Evolutionary conservation across 257 asterid species (phyloP).

Genomic region (Nicotiana paniculata): DNA sequence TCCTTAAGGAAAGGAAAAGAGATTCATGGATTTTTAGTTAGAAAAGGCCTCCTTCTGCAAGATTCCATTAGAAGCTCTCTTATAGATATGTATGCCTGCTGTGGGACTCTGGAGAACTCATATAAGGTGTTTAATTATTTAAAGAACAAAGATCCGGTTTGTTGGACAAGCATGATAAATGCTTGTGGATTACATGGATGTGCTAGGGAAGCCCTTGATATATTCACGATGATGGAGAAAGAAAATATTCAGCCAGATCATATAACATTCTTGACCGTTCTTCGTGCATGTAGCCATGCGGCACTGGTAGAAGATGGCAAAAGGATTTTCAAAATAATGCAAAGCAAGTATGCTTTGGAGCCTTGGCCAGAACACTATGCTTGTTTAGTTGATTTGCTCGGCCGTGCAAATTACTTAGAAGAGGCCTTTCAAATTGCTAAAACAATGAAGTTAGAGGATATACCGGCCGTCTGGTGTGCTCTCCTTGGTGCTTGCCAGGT

Average conservation of each 20-base stretch:
- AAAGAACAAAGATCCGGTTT: slow-evolving; percentile 35
- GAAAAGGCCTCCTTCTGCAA: slow-evolving; percentile 38
- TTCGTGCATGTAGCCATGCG: slow-evolving; percentile 82
- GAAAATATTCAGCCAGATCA: slow-evolving; percentile 52
- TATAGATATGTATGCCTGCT: slow-evolving; percentile 67
- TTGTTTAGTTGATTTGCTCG: slow-evolving; percentile 79
- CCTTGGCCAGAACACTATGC: slow-evolving; percentile 91
- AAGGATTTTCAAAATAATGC: slow-evolving; percentile 40
- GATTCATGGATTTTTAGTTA: slow-evolving; percentile 59
- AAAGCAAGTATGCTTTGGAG: slow-evolving; percentile 39
- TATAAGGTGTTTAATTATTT: slow-evolving; percentile 38
- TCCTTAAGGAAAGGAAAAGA: slow-evolving; percentile 69
- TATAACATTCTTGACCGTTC: slow-evolving; percentile 57
- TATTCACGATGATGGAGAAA: slow-evolving; percentile 45
- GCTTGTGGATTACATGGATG: slow-evolving; percentile 82
- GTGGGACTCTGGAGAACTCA: slow-evolving; percentile 59
- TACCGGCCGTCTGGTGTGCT: slow-evolving; percentile 66
- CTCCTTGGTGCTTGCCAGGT: slow-evolving; percentile 66
- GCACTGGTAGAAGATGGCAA: slow-evolving; percentile 68
- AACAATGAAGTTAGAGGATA: slow-evolving; percentile 48
- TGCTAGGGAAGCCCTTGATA: slow-evolving; percentile 42
- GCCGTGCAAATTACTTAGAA: slow-evolving; percentile 66
- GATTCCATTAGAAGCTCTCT: slow-evolving; percentile 65
- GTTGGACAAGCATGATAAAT: slow-evolving; percentile 74
- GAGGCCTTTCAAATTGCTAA: slow-evolving; percentile 54